Evolutionary conservation across 116 monocot genomes (phyloP).

Genomic region (Thalassia testudinum): DNA sequence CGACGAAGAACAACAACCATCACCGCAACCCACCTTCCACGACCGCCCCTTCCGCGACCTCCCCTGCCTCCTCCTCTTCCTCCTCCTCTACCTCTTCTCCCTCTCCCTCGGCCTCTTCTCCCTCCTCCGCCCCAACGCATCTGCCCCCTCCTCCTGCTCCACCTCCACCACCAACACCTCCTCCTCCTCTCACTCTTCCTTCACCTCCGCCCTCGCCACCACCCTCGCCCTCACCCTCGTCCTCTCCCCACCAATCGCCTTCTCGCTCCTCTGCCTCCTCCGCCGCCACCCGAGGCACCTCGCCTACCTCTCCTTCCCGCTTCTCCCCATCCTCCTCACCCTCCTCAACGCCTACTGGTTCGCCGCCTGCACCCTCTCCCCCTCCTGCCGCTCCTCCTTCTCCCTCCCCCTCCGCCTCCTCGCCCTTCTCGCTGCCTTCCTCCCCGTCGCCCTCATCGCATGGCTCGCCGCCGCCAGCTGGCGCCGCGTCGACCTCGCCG

Average conservation of each 20-base stretch:
- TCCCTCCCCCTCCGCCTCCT: conserved; percentile 50
- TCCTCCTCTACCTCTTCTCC: conserved; percentile 49
- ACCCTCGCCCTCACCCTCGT: conserved; percentile 49
- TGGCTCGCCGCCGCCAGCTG: conserved; percentile 67
- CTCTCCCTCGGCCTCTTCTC: conserved; percentile 46
- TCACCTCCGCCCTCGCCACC: conserved; percentile 24
- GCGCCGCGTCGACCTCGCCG: conserved; percentile 55
- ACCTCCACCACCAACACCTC: no score
- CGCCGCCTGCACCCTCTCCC: conserved; percentile 35
- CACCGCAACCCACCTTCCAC: conserved; percentile 12
- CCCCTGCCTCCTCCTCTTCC: conserved; percentile 43
- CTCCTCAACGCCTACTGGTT: conserved; percentile 78
- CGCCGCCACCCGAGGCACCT: conserved; percentile 46
- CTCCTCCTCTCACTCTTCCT: conserved; percentile 3
- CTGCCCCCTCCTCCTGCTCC: not conserved
- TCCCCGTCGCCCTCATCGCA: conserved; percentile 29
- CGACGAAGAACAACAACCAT: not conserved
- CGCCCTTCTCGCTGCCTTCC: conserved; percentile 43
- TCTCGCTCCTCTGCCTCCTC: conserved; percentile 41
- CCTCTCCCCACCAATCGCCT: conserved; percentile 22
- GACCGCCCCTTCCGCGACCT: conserved; percentile 65
- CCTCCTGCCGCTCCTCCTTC: conserved; percentile 21
- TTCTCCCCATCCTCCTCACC: conserved; percentile 46
- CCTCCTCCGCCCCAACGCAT: conserved; percentile 20
- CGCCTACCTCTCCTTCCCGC: conserved; percentile 48